phyloP scores from a whole-genome alignment of 2,329 filamentous ascomycete genomes.

The Arthrobotrys pseudoclavata region DNA sequence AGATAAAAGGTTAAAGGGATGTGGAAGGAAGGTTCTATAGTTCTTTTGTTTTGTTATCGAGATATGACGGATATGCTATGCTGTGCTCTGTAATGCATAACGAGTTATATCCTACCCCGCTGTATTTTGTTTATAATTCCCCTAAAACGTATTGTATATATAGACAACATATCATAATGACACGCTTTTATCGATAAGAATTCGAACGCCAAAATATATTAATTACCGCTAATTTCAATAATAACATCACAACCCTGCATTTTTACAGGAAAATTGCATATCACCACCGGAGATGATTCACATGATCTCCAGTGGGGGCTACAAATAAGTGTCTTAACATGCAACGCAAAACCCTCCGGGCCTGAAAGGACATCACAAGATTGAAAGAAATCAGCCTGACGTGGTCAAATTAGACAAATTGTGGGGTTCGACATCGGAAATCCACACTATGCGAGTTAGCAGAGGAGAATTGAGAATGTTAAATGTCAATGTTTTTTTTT shows the following conservation, averaged over 20 bases:
- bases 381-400: too few relatives aligned
- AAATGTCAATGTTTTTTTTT: neutral
- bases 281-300: neutral
- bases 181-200: too few relatives aligned
- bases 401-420: neutral
- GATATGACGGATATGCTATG: slow-evolving; percentile 8
- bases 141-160: too few relatives aligned
- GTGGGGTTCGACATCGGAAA: neutral
- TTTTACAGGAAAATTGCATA: too few relatives aligned
- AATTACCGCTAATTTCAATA: too few relatives aligned
- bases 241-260: too few relatives aligned
- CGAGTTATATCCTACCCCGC: too few relatives aligned
- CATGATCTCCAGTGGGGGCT: slow-evolving; percentile 10
- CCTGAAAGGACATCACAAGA: neutral
- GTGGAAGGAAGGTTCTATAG: slow-evolving; percentile 1
- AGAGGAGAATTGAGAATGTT: neutral
- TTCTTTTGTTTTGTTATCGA: neutral
- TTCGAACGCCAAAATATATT: too few relatives aligned
- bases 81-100: neutral
- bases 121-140: too few relatives aligned
- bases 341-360: slow-evolving; percentile 13
- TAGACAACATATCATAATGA: too few relatives aligned
- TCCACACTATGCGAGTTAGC: neutral
- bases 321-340: slow-evolving; percentile 3
- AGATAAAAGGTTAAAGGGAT: slow-evolving; percentile 7